phyloP scores from a whole-genome alignment of 495 filamentous ascomycete genomes.

The Polyplosphaeria fusca region DNA sequence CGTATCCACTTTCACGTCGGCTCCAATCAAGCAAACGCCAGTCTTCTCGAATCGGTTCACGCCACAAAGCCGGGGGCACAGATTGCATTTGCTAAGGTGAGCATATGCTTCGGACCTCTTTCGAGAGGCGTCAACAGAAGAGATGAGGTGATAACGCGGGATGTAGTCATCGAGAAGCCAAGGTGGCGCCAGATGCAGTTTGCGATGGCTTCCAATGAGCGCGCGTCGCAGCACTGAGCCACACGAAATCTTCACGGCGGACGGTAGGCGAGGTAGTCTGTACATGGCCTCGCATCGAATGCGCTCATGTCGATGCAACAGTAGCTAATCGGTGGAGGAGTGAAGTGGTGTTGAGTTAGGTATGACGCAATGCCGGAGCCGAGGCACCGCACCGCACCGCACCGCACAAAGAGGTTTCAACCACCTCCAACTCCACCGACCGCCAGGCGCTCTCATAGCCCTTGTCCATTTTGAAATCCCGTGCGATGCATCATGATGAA shows the following conservation, averaged over 20 bases:
- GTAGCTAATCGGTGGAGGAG: no score
- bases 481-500: no score
- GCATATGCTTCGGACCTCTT: slow-evolving; percentile 66
- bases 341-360: no score
- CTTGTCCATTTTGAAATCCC: no score
- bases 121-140: slow-evolving; percentile 55
- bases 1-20: slow-evolving; percentile 67
- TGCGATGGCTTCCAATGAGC: slow-evolving; percentile 31
- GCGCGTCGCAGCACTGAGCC: background rate
- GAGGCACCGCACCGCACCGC: no score
- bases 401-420: no score
- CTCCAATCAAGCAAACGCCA: slow-evolving; percentile 70
- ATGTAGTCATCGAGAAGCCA: slow-evolving; percentile 72
- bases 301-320: no score
- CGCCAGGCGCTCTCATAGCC: no score
- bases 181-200: slow-evolving; percentile 69
- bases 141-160: slow-evolving; percentile 62
- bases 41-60: slow-evolving; percentile 71
- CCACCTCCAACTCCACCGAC: no score
- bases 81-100: slow-evolving; percentile 69
- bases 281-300: no score
- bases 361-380: no score
- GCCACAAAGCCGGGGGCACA: slow-evolving; percentile 69
- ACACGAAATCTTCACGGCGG: background rate
- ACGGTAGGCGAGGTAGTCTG: background rate